Conservation (phyloP, 106 monocot species). For the Acorus calamus region DNA sequence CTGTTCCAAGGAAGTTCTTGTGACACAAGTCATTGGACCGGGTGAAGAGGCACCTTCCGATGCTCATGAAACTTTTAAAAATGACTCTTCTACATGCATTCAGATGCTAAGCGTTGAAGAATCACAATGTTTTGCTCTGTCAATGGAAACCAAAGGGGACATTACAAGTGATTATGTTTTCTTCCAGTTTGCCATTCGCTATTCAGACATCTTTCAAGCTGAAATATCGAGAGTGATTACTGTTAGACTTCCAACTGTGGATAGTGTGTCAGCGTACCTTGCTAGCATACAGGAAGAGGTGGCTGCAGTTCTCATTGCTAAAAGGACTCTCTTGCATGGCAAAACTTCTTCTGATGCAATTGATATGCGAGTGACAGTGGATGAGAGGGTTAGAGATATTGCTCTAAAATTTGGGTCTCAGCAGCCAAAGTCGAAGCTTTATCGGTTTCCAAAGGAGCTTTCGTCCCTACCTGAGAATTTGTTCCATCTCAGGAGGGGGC, state of each 20-base stretch:
- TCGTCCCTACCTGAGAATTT: conserved; percentile 69
- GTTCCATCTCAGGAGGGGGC: conserved; percentile 91
- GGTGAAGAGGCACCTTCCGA: conserved; percentile 86
- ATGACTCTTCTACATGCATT: conserved; percentile 69
- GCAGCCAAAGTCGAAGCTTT: conserved; percentile 63
- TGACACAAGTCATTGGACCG: conserved; percentile 94
- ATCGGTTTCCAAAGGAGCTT: conserved; percentile 73
- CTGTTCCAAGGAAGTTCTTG: conserved; percentile 88
- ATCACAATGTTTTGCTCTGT: conserved; percentile 81
- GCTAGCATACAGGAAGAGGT: conserved; percentile 74
- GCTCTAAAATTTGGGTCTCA: conserved; percentile 74
- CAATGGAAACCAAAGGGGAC: conserved; percentile 77
- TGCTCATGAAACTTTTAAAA: conserved; percentile 81
- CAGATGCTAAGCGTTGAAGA: conserved; percentile 96
- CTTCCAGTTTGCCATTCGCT: conserved; percentile 85
- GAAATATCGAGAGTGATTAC: conserved; percentile 90
- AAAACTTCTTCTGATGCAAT: conserved; percentile 47
- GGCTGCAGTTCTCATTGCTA: conserved; percentile 71
- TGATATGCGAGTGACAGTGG: conserved; percentile 63
- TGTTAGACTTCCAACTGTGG: conserved; percentile 70
- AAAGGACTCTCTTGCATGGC: conserved; percentile 70
- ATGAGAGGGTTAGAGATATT: conserved; percentile 93
- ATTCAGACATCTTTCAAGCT: conserved; percentile 71
- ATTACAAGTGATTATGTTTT: conserved; percentile 66
- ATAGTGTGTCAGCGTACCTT: conserved; percentile 73